A percentile compares a stretch with the other conserved stretches of the same genome.
phyloP scores from a whole-genome alignment of 1,284 basidiomycete genomes.

The Austropuccinia psidii region DNA sequence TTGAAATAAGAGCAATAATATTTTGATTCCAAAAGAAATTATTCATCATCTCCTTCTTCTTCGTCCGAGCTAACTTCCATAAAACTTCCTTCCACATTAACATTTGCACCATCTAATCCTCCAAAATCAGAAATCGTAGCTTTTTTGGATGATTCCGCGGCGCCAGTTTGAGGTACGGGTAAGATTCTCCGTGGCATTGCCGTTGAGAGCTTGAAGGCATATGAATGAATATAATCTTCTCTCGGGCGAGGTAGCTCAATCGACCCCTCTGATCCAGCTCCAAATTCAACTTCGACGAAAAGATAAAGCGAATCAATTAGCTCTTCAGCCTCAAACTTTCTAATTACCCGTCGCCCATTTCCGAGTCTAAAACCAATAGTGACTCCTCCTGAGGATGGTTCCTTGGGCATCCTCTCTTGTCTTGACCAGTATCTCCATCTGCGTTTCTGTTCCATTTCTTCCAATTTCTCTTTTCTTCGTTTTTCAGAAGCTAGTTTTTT shows the following conservation, averaged over 20 bases:
- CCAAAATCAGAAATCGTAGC: slow-evolving; percentile 15
- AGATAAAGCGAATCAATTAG: slow-evolving; percentile 7
- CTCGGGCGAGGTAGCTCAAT: background rate
- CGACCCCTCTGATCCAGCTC: background rate
- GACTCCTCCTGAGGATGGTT: background rate
- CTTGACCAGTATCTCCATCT: slow-evolving; percentile 23
- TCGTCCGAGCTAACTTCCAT: background rate
- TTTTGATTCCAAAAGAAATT: too few species aligned
- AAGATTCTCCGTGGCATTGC: slow-evolving; percentile 21
- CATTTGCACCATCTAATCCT: slow-evolving; percentile 26
- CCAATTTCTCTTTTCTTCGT: background rate
- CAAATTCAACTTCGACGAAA: slow-evolving; percentile 23
- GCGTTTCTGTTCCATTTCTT: slow-evolving; percentile 4
- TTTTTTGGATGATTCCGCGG: background rate
- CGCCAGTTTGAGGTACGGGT: background rate
- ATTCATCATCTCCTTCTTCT: slow-evolving; percentile 22
- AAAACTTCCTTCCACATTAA: slow-evolving; percentile 27
- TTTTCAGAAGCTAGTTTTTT: background rate
- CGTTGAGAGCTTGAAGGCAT: slow-evolving; percentile 20
- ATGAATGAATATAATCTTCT: slow-evolving; percentile 9
- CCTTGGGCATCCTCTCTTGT: background rate
- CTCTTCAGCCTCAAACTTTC: background rate
- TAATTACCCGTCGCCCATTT: slow-evolving; percentile 1
- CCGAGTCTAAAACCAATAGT: slow-evolving; percentile 25
- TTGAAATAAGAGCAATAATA: too few species aligned